Base-by-base conservation (phyloP, 148 eudicot genomes). In the Tetragonia tetragonoides region DNA sequence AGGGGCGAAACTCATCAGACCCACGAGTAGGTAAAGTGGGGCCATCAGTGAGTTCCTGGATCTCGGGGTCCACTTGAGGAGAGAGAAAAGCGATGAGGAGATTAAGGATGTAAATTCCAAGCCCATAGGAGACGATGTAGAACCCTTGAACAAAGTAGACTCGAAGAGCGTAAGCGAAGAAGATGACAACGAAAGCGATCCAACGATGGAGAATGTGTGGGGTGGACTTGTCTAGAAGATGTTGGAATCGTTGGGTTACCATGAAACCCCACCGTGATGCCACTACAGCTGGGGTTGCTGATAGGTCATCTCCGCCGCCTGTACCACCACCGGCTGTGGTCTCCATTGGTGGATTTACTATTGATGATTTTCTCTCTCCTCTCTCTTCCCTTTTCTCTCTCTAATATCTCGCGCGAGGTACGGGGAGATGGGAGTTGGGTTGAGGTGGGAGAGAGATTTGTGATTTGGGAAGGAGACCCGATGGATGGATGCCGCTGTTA, bases 1-100 rank as follows among this genome's bases (percentile, higher is more conserved):
- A 87, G 49, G 90, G 90, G 69, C 87, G 87, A 67, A 83, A 87
- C 74, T 87, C 90, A 65, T 87, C 90, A 74, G 88, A 85, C 41
- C 86, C 82, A 1, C 84, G 85, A 7, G 83, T 83, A 2, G 90
- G 90, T 1, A 87, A 69, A 0, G 80, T 47, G 40, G 87, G 87
- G 0, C 88, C 86, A 65, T 85, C 90, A 24, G 89, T 37, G 65
- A 81, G 78, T 49, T 85, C 86, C 23, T 72, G 84, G 74, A 81
- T 66, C 83, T 83, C 85, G 10, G 90, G 90, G 53, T 87, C 90
- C 3, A 85, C 86, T 75, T 83, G 84, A 66, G 90, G 90, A 40
- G 90, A 87, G 76, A 87, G 85, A 75, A 87, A 87, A 2, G 85
- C 90, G 75, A 87, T 87, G 51, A 87, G 81, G 69, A 87, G 86